Conservation (phyloP, 2,329 filamentous ascomycete species). For the Graphilbum fragrans region DNA sequence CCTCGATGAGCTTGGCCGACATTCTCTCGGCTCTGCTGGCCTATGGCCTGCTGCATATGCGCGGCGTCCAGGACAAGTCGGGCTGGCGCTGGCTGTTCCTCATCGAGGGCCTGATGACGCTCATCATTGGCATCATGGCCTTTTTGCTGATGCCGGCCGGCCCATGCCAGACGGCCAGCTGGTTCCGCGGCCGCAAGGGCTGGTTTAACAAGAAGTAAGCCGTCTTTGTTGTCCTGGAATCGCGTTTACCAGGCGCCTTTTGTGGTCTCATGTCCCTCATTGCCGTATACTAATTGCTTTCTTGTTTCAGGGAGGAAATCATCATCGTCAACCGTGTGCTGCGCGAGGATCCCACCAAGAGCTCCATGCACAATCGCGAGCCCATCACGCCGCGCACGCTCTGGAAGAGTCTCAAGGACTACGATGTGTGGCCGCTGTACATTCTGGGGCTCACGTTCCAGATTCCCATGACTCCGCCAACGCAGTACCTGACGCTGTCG, state of each 20-base stretch:
- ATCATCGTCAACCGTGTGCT: constrained; percentile 48
- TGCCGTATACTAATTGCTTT: neutral
- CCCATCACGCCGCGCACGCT: constrained; percentile 36
- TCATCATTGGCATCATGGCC: constrained; percentile 36
- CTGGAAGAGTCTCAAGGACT: constrained; percentile 35
- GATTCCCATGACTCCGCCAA: constrained; percentile 36
- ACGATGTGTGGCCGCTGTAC: constrained; percentile 29
- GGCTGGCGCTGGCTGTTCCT: constrained; percentile 42
- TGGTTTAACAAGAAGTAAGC: constrained; percentile 44
- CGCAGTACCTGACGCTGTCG: constrained; percentile 46
- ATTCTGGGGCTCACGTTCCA: constrained; percentile 39
- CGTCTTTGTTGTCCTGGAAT: neutral
- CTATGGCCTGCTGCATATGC: constrained; percentile 26
- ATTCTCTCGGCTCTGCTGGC: constrained; percentile 26
- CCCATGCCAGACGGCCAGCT: constrained; percentile 37
- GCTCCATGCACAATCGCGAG: constrained; percentile 48
- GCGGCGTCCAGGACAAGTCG: constrained; percentile 20
- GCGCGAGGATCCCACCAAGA: constrained; percentile 48
- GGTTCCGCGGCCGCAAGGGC: constrained; percentile 38
- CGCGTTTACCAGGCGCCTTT: no score
- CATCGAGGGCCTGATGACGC: constrained; percentile 35
- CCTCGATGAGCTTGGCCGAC: constrained; percentile 25
- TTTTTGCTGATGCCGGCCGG: constrained; percentile 43
- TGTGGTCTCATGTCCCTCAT: neutral
- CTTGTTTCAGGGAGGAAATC: constrained; percentile 32